Evolutionary conservation across 2,329 filamentous ascomycete genomes (phyloP).

Genomic region (Rhynchosporium agropyri): DNA sequence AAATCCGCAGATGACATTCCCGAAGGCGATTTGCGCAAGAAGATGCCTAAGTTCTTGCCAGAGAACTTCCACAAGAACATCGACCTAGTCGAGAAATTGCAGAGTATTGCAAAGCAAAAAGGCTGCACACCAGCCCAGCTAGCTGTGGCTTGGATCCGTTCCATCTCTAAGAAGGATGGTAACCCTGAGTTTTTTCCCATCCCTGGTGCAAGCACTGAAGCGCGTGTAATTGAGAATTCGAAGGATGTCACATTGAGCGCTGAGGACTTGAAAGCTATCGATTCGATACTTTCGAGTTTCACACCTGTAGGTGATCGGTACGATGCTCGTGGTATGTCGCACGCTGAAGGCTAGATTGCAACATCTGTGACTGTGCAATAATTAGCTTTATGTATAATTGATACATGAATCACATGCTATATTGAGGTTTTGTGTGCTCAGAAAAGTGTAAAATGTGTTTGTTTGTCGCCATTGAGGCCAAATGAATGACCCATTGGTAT

Average conservation of each 20-base stretch:
- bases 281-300: conserved; percentile 52
- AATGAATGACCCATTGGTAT: conserved; percentile 16
- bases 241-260: conserved; percentile 52
- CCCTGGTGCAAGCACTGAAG: conserved; percentile 61
- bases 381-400: not conserved
- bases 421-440: conserved; percentile 31
- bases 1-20: conserved; percentile 57
- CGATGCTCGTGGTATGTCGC: conserved; percentile 22
- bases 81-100: conserved; percentile 59
- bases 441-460: conserved; percentile 39
- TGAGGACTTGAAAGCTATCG: conserved; percentile 55
- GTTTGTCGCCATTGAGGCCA: conserved; percentile 34
- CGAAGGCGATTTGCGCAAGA: conserved; percentile 57
- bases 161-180: conserved; percentile 37
- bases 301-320: conserved; percentile 54
- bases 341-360: conserved; percentile 19
- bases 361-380: not conserved
- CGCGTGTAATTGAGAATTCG: conserved; percentile 63
- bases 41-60: conserved; percentile 62
- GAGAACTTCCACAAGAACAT: conserved; percentile 67
- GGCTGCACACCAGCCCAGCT: conserved; percentile 64
- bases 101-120: conserved; percentile 61
- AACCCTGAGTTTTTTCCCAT: conserved; percentile 61
- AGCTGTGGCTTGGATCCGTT: conserved; percentile 60
- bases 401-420: no score